Percentiles rank a stretch among this genome's conserved stretches.
Evolutionary conservation across 192 early-diverging fungal genomes (phyloP).

Genomic region (Fimicolochytrium jonesii): DNA sequence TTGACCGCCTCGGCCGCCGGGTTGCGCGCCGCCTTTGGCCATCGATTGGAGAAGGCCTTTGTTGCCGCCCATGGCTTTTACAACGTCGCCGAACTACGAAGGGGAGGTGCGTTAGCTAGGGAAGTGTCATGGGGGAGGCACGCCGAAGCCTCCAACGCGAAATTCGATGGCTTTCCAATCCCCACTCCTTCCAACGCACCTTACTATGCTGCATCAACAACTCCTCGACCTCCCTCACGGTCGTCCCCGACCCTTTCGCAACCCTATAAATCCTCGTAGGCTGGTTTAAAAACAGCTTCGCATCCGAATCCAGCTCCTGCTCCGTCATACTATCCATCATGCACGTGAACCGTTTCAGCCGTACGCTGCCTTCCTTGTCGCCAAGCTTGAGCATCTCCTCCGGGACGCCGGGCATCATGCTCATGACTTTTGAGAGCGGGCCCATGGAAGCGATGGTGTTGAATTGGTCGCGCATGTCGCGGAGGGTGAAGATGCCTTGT

Average conservation of each 20-base stretch:
- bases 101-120: too few species aligned
- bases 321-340: conserved; percentile 98
- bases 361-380: conserved; percentile 52
- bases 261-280: conserved; percentile 70
- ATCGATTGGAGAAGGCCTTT: conserved; percentile 73
- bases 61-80: conserved; percentile 91
- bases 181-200: neutral
- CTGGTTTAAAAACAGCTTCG: conserved; percentile 73
- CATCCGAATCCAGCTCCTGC: conserved; percentile 81
- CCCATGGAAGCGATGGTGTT: conserved; percentile 87
- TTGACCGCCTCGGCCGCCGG: conserved; percentile 16
- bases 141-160: neutral
- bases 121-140: neutral
- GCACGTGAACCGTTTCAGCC: conserved; percentile 74
- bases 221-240: conserved; percentile 76
- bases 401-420: conserved; percentile 76
- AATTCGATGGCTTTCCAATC: neutral
- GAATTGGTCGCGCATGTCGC: conserved; percentile 94
- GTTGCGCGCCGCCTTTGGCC: conserved; percentile 36
- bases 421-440: conserved; percentile 86
- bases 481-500: conserved; percentile 80
- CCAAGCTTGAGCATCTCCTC: conserved; percentile 41
- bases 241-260: conserved; percentile 81
- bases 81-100: conserved; percentile 75
- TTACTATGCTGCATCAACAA: conserved; percentile 38